Conservation (phyloP, 78 protist genomes). For the Isochrysis galbana region DNA sequence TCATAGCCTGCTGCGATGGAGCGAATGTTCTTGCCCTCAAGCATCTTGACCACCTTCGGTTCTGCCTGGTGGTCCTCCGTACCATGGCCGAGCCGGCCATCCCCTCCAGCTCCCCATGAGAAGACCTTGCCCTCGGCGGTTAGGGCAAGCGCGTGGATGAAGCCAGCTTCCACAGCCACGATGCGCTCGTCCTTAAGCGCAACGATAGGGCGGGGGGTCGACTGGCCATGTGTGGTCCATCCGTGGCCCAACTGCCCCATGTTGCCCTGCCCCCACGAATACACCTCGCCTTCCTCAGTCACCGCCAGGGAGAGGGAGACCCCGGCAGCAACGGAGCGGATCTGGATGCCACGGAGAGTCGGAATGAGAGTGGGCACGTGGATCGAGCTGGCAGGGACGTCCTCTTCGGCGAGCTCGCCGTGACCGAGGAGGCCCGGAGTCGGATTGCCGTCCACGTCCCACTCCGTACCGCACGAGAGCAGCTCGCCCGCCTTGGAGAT, state of each 20-base stretch:
- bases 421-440: not conserved
- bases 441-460: not conserved
- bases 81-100: not conserved
- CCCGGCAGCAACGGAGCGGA: not conserved
- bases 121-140: not conserved
- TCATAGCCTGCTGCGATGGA: not conserved
- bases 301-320: not conserved
- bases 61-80: too few relatives aligned
- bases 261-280: not conserved
- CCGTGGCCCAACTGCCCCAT: not conserved
- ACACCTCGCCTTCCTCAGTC: not conserved
- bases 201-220: not conserved
- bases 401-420: not conserved
- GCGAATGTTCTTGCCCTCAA: not conserved
- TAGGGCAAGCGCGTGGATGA: not conserved
- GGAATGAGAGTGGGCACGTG: not conserved
- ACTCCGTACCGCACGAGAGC: not conserved
- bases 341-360: not conserved
- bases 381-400: not conserved
- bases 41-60: too few relatives aligned
- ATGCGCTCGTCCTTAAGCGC: not conserved
- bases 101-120: not conserved
- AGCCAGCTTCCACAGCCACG: not conserved
- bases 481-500: not conserved
- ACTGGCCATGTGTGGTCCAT: not conserved